Evolutionary conservation across 495 filamentous ascomycete species (phyloP).

Genomic region (Xylaria flabelliformis): DNA sequence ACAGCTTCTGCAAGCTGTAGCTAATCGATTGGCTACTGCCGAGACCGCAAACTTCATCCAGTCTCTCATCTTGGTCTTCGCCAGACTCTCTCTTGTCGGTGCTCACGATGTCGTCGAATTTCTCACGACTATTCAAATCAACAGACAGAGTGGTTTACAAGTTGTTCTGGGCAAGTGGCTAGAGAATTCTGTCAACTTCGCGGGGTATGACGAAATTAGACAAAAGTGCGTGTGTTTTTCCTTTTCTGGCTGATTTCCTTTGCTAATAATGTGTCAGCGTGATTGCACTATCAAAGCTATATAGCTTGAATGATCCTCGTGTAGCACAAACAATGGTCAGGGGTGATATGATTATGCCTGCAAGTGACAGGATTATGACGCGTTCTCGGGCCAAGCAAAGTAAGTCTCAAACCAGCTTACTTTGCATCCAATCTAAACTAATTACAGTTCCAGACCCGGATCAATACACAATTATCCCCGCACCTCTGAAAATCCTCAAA

Average conservation of each 20-base stretch:
- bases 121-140: conserved; percentile 80
- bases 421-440: conserved; percentile 16
- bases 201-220: conserved; percentile 94
- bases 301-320: conserved; percentile 83
- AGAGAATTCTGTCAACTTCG: conserved; percentile 94
- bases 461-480: conserved; percentile 84
- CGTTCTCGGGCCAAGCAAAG: conserved; percentile 81
- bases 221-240: conserved; percentile 71
- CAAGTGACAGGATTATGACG: conserved; percentile 88
- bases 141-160: conserved; percentile 75
- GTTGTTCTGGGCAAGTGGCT: conserved; percentile 95
- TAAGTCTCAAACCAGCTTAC: conserved; percentile 41
- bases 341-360: conserved; percentile 85
- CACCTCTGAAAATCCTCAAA: conserved; percentile 93
- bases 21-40: conserved; percentile 81
- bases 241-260: background rate
- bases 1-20: conserved; percentile 90
- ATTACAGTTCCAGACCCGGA: conserved; percentile 69
- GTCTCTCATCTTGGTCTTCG: conserved; percentile 93
- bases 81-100: conserved; percentile 80
- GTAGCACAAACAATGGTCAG: conserved; percentile 80
- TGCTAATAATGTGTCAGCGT: conserved; percentile 63
- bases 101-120: conserved; percentile 92
- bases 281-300: conserved; percentile 88
- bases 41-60: conserved; percentile 83